phyloP scores from a whole-genome alignment of 2,329 filamentous ascomycete species.

The Fusarium bactridioides region DNA sequence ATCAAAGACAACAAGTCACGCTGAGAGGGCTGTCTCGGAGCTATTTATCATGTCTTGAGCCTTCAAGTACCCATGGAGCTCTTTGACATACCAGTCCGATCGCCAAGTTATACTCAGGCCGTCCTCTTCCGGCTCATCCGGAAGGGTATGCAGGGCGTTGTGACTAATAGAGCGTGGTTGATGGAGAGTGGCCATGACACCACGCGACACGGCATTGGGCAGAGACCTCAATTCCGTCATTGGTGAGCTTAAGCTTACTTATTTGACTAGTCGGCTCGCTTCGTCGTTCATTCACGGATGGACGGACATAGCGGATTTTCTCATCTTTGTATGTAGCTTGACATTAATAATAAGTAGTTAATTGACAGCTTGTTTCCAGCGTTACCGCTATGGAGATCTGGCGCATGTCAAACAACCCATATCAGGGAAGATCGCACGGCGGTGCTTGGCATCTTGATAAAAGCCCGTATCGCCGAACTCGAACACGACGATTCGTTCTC shows the following conservation, averaged over 20 bases:
- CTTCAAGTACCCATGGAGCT: constrained; percentile 12
- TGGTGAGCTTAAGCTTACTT: constrained; percentile 9
- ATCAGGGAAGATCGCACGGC: neutral
- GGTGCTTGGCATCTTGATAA: constrained; percentile 22
- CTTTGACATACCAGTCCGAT: neutral
- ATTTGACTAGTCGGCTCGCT: constrained; percentile 9
- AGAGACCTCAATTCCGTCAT: constrained; percentile 20
- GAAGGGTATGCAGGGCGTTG: constrained; percentile 30
- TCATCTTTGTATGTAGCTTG: neutral
- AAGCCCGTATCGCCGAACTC: constrained; percentile 18
- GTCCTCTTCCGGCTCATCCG: constrained; percentile 34
- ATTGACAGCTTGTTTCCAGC: neutral
- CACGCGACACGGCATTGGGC: constrained; percentile 33
- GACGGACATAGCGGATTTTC: neutral
- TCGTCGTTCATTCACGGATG: neutral
- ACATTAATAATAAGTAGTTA: constrained; percentile 22
- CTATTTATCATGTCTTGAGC: constrained; percentile 34
- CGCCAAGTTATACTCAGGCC: constrained; percentile 12
- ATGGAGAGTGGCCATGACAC: constrained; percentile 28
- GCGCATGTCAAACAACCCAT: neutral
- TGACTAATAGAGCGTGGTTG: constrained; percentile 31
- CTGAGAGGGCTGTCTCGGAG: neutral
- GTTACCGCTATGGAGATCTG: constrained; percentile 5
- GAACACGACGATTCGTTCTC: constrained; percentile 24
- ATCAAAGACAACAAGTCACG: neutral